phyloP scores from a whole-genome alignment of 2,329 filamentous ascomycete genomes.

The Paradendryphiella salina region DNA sequence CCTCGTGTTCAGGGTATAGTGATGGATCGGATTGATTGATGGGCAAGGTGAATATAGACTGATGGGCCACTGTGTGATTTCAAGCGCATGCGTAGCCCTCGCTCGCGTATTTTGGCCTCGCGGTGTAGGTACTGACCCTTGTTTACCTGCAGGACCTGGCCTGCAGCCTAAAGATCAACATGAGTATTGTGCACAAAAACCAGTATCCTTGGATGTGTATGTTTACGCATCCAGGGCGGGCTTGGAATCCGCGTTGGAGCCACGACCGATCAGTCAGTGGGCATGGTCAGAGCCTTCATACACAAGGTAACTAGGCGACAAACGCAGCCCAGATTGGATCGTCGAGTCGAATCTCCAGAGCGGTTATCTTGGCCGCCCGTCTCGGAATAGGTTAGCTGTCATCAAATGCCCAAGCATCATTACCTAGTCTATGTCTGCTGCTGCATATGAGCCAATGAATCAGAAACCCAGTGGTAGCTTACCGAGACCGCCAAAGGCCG shows the following conservation, averaged over 20 bases:
- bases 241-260: background rate
- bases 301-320: background rate
- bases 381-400: conserved; percentile 14
- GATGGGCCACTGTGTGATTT: conserved; percentile 9
- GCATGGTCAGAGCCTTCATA: background rate
- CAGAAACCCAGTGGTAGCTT: background rate
- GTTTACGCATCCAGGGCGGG: background rate
- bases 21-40: conserved; percentile 7
- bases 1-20: conserved; percentile 4
- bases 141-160: conserved; percentile 9
- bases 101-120: conserved; percentile 6
- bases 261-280: background rate
- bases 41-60: conserved; percentile 3
- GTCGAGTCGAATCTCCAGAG: background rate
- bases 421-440: conserved; percentile 6
- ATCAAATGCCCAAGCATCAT: conserved; percentile 25
- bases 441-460: conserved; percentile 10
- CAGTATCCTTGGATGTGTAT: background rate
- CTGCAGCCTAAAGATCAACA: conserved; percentile 4
- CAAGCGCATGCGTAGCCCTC: conserved; percentile 15
- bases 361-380: conserved; percentile 1
- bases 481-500: background rate
- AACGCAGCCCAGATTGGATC: conserved; percentile 2
- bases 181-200: background rate
- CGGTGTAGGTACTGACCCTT: conserved; percentile 6